Evolutionary conservation across 192 early-diverging fungal species (phyloP).

Genomic region (Coemansia sp.): DNA sequence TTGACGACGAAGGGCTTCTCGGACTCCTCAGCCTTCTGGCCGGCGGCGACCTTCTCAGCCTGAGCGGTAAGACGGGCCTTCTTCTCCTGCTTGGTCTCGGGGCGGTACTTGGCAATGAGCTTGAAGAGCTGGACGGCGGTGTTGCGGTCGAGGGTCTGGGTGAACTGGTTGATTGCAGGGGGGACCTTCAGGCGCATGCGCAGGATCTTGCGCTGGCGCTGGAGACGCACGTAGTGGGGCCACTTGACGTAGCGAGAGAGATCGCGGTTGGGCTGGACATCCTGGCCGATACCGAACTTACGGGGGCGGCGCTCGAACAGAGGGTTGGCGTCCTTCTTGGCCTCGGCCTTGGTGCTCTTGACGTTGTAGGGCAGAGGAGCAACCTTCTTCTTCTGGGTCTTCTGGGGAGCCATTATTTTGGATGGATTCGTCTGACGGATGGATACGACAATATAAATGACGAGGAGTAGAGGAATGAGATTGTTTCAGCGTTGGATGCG

Average conservation of each 20-base stretch:
- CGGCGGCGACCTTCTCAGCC: conserved; percentile 87
- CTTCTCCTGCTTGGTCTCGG: conserved; percentile 97
- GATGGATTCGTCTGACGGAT: conserved; percentile 15
- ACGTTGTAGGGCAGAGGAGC: conserved; percentile 84
- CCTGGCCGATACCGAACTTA: conserved; percentile 97
- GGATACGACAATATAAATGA: conserved; percentile 35
- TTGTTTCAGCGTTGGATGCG: neutral
- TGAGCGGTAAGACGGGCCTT: conserved; percentile 84
- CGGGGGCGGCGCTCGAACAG: conserved; percentile 92
- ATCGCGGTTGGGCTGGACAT: conserved; percentile 95
- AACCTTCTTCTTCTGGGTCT: conserved; percentile 83
- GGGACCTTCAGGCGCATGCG: conserved; percentile 99
- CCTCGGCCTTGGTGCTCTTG: conserved; percentile 66
- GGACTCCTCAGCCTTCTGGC: conserved; percentile 74
- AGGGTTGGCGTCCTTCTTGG: conserved; percentile 75
- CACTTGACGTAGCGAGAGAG: conserved; percentile 97
- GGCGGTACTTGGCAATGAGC: conserved; percentile 98
- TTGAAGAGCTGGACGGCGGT: conserved; percentile 98
- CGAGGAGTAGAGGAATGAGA: conserved; percentile 10
- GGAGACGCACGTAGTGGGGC: conserved; percentile 98
- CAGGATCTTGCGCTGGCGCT: conserved; percentile 98
- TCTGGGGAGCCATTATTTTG: conserved; percentile 55
- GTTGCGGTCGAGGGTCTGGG: conserved; percentile 97
- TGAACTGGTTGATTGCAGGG: conserved; percentile 99
- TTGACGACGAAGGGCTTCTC: conserved; percentile 97